Percentiles rank a stretch among this genome's conserved stretches.
phyloP scores from a whole-genome alignment of 768 basidiomycete species.

The Lactarius akahatsu region DNA sequence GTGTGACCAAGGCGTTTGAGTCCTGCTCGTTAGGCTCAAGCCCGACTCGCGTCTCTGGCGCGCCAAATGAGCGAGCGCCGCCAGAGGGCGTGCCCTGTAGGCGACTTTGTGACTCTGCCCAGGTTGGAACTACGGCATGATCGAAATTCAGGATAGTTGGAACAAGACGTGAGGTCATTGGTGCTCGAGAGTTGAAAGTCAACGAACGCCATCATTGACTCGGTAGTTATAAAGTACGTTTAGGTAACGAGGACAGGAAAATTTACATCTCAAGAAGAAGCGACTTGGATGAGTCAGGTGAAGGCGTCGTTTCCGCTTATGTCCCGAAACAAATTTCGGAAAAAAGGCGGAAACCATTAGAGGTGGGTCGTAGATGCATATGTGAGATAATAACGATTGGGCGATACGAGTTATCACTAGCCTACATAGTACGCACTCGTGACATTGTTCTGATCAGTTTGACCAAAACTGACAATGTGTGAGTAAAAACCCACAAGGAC shows the following conservation, averaged over 20 bases:
- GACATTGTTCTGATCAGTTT: neutral
- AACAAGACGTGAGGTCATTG: constrained; percentile 6
- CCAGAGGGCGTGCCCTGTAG: neutral
- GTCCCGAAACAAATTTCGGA: neutral
- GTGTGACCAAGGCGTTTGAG: neutral
- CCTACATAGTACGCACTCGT: neutral
- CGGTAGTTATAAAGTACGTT: neutral
- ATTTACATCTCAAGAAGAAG: neutral
- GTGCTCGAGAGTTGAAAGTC: neutral
- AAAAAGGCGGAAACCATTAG: neutral
- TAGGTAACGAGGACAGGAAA: neutral
- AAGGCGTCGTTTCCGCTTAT: neutral
- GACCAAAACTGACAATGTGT: constrained; percentile 19
- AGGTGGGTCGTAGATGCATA: neutral
- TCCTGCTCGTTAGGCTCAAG: constrained; percentile 1
- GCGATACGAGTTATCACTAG: neutral
- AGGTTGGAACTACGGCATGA: neutral
- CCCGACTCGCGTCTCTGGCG: neutral
- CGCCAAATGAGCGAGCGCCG: neutral
- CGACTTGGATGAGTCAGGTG: neutral
- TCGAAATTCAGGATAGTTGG: constrained; percentile 17
- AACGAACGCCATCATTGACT: neutral
- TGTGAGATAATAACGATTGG: neutral
- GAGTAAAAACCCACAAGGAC: neutral
- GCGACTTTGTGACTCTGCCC: neutral